Evolutionary conservation across 352 stramenopile species (phyloP), one percentile per base, ranked within the genome.

Genomic region (Peronospora belbahrii): DNA sequence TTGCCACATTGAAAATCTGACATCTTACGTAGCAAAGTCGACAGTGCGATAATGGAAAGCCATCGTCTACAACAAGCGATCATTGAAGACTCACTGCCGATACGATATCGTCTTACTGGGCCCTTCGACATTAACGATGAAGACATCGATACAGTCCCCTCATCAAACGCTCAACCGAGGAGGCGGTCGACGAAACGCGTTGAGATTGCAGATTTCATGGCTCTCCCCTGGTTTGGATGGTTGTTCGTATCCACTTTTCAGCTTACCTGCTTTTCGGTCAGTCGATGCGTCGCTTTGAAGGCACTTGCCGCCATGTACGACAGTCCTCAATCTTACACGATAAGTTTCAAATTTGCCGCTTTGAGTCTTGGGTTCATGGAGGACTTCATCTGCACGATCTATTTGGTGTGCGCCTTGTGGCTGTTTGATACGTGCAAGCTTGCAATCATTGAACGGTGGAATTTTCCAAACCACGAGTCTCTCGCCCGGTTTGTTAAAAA

Each of bases 361-460:
- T 19, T 71, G 19, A 24, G 42, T 27, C 42, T 68, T 17, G 58
- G 58, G 6, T 33, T 54, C 20, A 8, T 59, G 20, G 62, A 71
- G 27, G 62, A 71, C 28, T 58, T 65, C 13, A 52, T 67, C 34
- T 71, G 62, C 20, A 42, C 55, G 10, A 59, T 46, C 14, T 71
- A 65, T 19, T 52, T 71, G 1, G 42, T 30, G 4, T 48, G 41
- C 22, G 18, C 28, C 0, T 23, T 71, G n/a, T 71, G 57, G 57
- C 9, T 57, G 3, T 48, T 55, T 30, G 62, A 67, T n/a, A 56
- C 35, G 8, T n/a, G 42, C 1, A 58, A 62, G 28, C 8, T 19
- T 13, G 8, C 13, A 8, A 18, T 31, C 10, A 48, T 48, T 0
- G 17, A 47, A 17, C 35, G 40, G 4, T 34, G 31, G 18, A 43